Evolutionary conservation across 2,329 filamentous ascomycete genomes (phyloP), one percentile per base, ranked within the genome.

Genomic region (Dothideomycetes sp.): DNA sequence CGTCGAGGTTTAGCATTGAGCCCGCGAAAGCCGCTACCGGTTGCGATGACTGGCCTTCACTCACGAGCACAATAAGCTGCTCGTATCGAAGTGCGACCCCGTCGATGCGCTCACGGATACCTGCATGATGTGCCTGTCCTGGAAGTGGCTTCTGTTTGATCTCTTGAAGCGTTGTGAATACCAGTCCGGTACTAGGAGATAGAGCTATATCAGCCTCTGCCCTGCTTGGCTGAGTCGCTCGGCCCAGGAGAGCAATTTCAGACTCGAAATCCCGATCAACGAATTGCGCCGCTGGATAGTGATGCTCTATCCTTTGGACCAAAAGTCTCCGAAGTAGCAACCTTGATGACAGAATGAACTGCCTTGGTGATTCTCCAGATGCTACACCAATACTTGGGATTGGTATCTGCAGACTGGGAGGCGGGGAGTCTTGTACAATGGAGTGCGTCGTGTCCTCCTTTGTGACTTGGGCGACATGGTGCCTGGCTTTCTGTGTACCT

Each of bases 111-210:
- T 76, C 67, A 29, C 72, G 69, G 11, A 86, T 41, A 9, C 63
- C 11, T 63, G 60, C 3, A 43, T 61, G 55, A 0, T 51, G 45
- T 7, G 57, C 64, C 38, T 75, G 70, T 0, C 79, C 78, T 0
- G 84, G 84, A 0, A 87, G 65, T 3, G 80, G 67, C 35, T 70
- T 74, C 51, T 94, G 88, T 32, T 79, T 81, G 18, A 82, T 68
- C 47, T 80, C 77, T 45, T 88, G 75, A 4, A 88, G 62, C 0
- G 75, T 83, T 1, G 84, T 84, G 15, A 83, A 53, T 1, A 94
- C 57, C 3, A 94, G 62, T 0, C 83, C 86, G 0, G 73, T 76
- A 0, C 65, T 68, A 0, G 84, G 77, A 0, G 84, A 84, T 4
- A 88, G 50, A 1, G 81, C 72, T 3, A 94, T 59, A 50, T 94